phyloP scores from a whole-genome alignment of 768 basidiomycete species.

The Lentinula sp. region DNA sequence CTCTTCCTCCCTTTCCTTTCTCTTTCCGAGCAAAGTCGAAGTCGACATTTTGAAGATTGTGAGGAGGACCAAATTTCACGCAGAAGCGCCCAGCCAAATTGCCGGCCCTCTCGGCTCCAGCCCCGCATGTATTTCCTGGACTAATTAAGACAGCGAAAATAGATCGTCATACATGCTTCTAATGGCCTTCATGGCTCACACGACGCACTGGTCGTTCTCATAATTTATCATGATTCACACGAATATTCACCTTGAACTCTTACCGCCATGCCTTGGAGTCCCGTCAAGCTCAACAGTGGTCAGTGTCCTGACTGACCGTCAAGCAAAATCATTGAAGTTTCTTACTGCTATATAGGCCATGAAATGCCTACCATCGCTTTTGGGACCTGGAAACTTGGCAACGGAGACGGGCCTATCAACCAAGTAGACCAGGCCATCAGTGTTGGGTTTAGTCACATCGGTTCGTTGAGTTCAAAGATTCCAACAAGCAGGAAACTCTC shows the following conservation, averaged over 20 bases:
- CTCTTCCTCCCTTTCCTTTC: conserved; percentile 34
- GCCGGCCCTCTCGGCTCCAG: background rate
- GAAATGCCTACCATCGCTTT: conserved; percentile 50
- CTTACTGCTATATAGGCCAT: conserved; percentile 26
- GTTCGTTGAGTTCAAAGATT: conserved; percentile 24
- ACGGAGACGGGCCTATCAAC: conserved; percentile 43
- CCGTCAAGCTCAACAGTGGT: conserved; percentile 58
- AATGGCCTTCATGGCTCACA: background rate
- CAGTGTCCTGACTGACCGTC: conserved; percentile 5
- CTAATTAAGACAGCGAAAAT: background rate
- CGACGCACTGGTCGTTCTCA: background rate
- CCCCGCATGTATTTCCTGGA: background rate
- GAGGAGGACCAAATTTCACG: no score
- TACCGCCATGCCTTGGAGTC: conserved; percentile 43
- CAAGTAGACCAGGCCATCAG: conserved; percentile 59
- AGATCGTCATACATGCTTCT: background rate
- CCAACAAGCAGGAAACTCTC: no score
- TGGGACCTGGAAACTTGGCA: conserved; percentile 62
- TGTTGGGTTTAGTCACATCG: conserved; percentile 57
- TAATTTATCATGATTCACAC: background rate
- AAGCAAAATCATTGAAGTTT: background rate
- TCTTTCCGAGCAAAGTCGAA: conserved; percentile 33
- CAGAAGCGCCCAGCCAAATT: background rate
- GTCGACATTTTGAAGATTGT: conserved; percentile 10
- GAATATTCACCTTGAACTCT: background rate